Evolutionary conservation across 257 asterid genomes (phyloP).

Genomic region (Misopates orontium): DNA sequence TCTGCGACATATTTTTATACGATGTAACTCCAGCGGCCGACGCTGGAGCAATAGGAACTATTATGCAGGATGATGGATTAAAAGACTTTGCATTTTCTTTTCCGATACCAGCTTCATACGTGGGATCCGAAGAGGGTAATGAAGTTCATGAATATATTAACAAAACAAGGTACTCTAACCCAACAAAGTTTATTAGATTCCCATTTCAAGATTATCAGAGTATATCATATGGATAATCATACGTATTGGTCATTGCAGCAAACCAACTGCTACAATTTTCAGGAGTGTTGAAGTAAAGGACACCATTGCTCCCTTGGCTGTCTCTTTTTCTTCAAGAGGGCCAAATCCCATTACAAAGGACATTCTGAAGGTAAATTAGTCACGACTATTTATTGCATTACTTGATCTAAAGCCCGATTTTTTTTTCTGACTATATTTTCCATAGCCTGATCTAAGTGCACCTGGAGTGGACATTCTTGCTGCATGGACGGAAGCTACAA

Average conservation of each 20-base stretch:
- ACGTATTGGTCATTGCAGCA: conserved; percentile 28
- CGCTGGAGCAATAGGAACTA: conserved; percentile 51
- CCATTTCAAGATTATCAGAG: not conserved
- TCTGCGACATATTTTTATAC: conserved; percentile 40
- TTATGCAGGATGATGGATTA: conserved; percentile 34
- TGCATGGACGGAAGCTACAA: conserved; percentile 62
- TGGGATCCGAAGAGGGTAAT: conserved; percentile 39
- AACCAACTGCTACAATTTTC: conserved; percentile 46
- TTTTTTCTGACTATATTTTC: not conserved
- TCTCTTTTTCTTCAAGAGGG: conserved; percentile 67
- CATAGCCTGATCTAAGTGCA: conserved; percentile 73
- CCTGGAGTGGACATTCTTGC: conserved; percentile 76
- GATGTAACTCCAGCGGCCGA: conserved; percentile 24
- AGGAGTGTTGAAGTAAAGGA: conserved; percentile 37
- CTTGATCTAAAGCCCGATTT: not conserved
- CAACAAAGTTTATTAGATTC: not conserved
- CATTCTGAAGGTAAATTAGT: conserved; percentile 49
- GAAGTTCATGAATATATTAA: conserved; percentile 37
- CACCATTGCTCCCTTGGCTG: conserved; percentile 49
- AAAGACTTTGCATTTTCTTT: conserved; percentile 39
- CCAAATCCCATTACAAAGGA: conserved; percentile 57
- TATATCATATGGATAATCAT: not conserved
- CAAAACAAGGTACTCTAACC: conserved; percentile 35
- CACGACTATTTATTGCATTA: not conserved
- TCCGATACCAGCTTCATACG: conserved; percentile 51